These are phyloP conservation scores for Fraxinus pennsylvanica DNA, from an alignment of 257 asterid genomes.

Conservation along the genomic window DNA sequence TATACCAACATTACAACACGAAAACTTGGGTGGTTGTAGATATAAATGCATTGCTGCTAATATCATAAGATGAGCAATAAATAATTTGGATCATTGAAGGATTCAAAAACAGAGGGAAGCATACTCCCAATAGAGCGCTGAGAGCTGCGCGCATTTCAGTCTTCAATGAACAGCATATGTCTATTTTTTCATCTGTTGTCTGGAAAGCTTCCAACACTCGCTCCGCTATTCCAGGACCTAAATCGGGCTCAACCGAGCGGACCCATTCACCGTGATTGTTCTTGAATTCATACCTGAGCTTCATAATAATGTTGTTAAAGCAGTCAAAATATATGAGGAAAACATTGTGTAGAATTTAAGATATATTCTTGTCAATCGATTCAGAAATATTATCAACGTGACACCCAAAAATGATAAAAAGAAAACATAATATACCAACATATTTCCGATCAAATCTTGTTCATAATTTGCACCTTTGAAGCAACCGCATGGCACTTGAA, in stretches of 20 bases:
- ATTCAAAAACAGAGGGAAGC: background rate
- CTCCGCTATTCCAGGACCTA: constrained; percentile 85
- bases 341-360: background rate
- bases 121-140: constrained; percentile 61
- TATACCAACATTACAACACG: background rate
- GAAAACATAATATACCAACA: background rate
- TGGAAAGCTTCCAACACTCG: constrained; percentile 65
- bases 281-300: constrained; percentile 74
- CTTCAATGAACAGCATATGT: constrained; percentile 46
- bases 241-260: constrained; percentile 53
- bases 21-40: background rate
- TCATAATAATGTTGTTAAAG: constrained; percentile 13
- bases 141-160: constrained; percentile 71
- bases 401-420: background rate
- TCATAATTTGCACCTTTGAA: constrained; percentile 58
- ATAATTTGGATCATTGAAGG: background rate
- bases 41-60: background rate
- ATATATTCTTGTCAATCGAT: background rate
- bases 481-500: constrained; percentile 74
- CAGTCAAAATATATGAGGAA: background rate
- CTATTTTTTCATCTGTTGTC: constrained; percentile 57
- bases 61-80: background rate
- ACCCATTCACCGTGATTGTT: constrained; percentile 90
- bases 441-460: background rate
- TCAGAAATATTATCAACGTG: background rate